Base-by-base conservation (phyloP, 106 monocot genomes). In the Vanilla planifolia region DNA sequence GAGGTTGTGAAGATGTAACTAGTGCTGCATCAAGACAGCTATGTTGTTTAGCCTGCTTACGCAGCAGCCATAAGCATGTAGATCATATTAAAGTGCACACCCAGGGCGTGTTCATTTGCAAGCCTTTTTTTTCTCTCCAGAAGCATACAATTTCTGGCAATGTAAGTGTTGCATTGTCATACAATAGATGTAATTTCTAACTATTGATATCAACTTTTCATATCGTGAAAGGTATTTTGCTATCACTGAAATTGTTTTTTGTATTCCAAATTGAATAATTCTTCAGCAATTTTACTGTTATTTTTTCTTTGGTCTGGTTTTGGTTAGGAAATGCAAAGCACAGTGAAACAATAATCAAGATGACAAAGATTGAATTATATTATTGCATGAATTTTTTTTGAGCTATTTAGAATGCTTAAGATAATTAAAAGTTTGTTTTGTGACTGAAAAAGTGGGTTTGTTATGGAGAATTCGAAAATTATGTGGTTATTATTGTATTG, bases 21-120 rank as follows among this genome's bases (percentile, higher is more conserved):
- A 55, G 33, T 23, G 3, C 59, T 48, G 24, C 40, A 34, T 19
- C 24, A 24, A 55, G 55, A 22, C 35, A 62, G 5, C 21, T 19
- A n/a, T 44, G 61, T 22, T 65, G 42, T 34, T 35, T 77, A 45
- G 58, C 73, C 74, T 80, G 75, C 43, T 72, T 70, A 43, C 33
- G 40, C 6, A 27, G 41, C 2, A 55, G 30, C 19, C 55, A 21
- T 53, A 50, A 50, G 22, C 55, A n/a, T 15, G 68, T 44, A 19
- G 55, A 60, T 41, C 66, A 25, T 8, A 16, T 26, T 62, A 68
- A 42, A 61, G 48, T 55, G 39, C 43, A 33, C 45, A 25, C 28
- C 41, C 43, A 28, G 3, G 59, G 70, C 51, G 23, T 58, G 20
- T 76, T 85, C 66, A 8, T 32, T 35, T 63, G 73, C 40, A 76